Conservation (phyloP, 1,139 yeast genomes). For the Geotrichum reessii region DNA sequence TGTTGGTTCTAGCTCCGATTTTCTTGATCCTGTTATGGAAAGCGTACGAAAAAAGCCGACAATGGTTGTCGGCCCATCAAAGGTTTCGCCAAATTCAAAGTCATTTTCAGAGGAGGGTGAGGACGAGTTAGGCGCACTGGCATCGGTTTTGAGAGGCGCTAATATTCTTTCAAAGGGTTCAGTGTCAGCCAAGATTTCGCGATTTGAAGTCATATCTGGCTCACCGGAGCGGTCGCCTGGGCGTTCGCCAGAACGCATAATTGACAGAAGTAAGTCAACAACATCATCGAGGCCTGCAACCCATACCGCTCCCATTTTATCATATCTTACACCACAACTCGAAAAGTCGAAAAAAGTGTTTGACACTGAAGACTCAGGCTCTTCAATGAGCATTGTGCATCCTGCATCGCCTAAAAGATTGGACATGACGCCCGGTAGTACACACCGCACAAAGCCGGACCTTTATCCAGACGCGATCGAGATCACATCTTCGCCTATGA, state of each 20-base stretch:
- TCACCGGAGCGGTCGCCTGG: background rate
- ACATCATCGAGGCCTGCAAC: background rate
- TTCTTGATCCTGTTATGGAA: background rate
- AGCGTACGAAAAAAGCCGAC: background rate
- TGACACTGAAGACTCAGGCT: background rate
- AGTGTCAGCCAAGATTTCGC: constrained; percentile 11
- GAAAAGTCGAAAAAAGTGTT: background rate
- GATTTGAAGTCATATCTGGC: constrained; percentile 11
- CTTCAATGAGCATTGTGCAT: background rate
- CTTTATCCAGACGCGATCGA: background rate
- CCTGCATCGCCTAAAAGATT: background rate
- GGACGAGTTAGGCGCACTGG: background rate
- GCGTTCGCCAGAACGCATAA: background rate
- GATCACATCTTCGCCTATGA: background rate
- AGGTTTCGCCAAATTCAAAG: background rate
- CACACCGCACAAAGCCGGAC: background rate
- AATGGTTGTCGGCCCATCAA: constrained; percentile 1
- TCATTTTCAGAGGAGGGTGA: background rate
- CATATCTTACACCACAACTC: background rate
- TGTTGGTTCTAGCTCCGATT: background rate
- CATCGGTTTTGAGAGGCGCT: constrained; percentile 3
- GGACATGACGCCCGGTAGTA: background rate
- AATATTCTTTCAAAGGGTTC: constrained; percentile 12
- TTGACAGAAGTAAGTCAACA: background rate
- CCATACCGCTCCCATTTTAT: background rate